These are phyloP conservation scores for Aplosporella prunicola DNA, from an alignment of 2,329 filamentous ascomycete genomes.

Conservation along the genomic window DNA sequence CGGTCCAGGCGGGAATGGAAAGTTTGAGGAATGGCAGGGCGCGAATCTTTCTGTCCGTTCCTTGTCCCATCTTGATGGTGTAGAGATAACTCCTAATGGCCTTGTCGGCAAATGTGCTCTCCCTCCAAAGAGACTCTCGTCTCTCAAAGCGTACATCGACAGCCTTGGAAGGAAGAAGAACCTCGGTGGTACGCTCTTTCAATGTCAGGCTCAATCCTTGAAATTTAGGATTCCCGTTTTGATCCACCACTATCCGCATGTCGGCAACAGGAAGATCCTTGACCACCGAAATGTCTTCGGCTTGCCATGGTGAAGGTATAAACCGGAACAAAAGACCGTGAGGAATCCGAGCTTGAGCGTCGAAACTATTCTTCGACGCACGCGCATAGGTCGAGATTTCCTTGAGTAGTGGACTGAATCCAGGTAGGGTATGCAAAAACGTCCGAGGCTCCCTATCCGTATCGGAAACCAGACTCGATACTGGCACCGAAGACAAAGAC, in stretches of 20 bases:
- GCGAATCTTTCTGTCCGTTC: slow-evolving; percentile 16
- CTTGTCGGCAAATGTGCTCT: slow-evolving; percentile 10
- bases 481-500: background rate
- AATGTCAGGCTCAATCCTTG: slow-evolving; percentile 18
- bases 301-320: slow-evolving; percentile 5
- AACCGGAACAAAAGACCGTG: slow-evolving; percentile 6
- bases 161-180: slow-evolving; percentile 22
- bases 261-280: slow-evolving; percentile 19
- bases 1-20: slow-evolving; percentile 22
- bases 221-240: slow-evolving; percentile 13
- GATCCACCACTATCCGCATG: slow-evolving; percentile 17
- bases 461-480: background rate
- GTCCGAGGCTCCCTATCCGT: background rate
- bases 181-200: slow-evolving; percentile 18
- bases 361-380: too few relatives aligned
- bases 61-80: slow-evolving; percentile 18
- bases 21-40: slow-evolving; percentile 20
- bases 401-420: slow-evolving; percentile 2
- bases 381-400: too few relatives aligned
- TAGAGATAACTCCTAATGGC: slow-evolving; percentile 16
- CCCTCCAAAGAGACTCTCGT: slow-evolving; percentile 15
- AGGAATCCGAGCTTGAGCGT: background rate
- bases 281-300: background rate
- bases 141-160: slow-evolving; percentile 22
- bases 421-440: slow-evolving; percentile 4